Percentiles rank a stretch among this genome's conserved stretches.
Evolutionary conservation across 805 yeast genomes (phyloP).

Genomic region (Cyberlindnera mississippiensis): DNA sequence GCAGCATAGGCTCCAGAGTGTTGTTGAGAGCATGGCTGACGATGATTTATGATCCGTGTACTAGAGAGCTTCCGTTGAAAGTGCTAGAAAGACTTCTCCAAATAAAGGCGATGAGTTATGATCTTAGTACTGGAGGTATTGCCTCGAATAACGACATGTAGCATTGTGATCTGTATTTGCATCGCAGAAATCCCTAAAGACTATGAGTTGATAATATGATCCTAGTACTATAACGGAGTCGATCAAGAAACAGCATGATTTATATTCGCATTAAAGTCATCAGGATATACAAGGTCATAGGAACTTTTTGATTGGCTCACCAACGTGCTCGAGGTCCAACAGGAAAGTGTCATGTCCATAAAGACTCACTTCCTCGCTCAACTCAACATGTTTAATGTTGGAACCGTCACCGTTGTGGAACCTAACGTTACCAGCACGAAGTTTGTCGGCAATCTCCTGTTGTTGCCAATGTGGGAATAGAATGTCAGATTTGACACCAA

Average conservation of each 20-base stretch:
- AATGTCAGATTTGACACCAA: conserved; percentile 92
- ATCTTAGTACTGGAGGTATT: too few species aligned
- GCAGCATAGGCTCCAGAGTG: conserved; percentile 16
- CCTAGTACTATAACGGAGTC: too few species aligned
- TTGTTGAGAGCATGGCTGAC: conserved; percentile 16
- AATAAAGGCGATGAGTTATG: too few species aligned
- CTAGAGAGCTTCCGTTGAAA: too few species aligned
- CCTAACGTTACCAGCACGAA: conserved; percentile 34
- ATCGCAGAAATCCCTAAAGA: too few species aligned
- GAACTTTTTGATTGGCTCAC: conserved; percentile 67
- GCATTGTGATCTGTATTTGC: too few species aligned
- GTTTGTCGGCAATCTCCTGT: conserved; percentile 64
- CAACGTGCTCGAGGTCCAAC: conserved; percentile 73
- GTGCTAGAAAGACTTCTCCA: too few species aligned
- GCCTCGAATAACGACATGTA: too few species aligned
- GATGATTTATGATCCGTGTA: conserved; percentile 7
- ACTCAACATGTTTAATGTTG: conserved; percentile 61
- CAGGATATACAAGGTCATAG: conserved; percentile 28
- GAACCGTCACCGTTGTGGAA: conserved; percentile 33
- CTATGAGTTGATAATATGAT: too few species aligned
- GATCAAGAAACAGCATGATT: too few species aligned
- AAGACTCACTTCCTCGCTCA: conserved; percentile 70
- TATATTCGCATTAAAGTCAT: too few species aligned
- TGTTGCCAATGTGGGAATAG: conserved; percentile 96
- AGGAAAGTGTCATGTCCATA: conserved; percentile 93